These are phyloP conservation scores for Apostasia ramifera DNA, from an alignment of 106 monocot genomes.

Conservation along the genomic window DNA sequence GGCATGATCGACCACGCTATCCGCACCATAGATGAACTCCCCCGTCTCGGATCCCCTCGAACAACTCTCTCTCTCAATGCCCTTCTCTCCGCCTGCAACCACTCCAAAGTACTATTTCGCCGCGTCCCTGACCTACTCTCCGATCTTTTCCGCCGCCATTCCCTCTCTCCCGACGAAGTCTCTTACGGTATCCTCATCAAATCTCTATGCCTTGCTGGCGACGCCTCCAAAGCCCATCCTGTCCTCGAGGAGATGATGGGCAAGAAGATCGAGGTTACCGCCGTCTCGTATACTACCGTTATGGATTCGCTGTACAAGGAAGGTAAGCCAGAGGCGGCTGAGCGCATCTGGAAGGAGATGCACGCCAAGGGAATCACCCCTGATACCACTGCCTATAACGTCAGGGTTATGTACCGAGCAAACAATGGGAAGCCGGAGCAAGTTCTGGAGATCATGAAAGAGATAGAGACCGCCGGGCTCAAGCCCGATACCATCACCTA, in stretches of 20 bases:
- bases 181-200: conserved; percentile 54
- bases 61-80: conserved; percentile 44
- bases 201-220: conserved; percentile 34
- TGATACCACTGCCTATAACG: conserved; percentile 42
- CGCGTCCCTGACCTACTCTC: conserved; percentile 42
- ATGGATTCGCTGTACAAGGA: conserved; percentile 46
- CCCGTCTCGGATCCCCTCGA: conserved; percentile 9
- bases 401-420: conserved; percentile 31
- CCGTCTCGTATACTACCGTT: conserved; percentile 46
- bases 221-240: conserved; percentile 12
- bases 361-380: conserved; percentile 14
- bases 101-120: conserved; percentile 13
- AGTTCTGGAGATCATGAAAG: conserved; percentile 33
- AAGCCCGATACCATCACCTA: conserved; percentile 42
- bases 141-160: conserved; percentile 24
- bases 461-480: conserved; percentile 34
- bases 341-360: conserved; percentile 54
- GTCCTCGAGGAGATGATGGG: conserved; percentile 36
- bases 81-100: conserved; percentile 46
- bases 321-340: conserved; percentile 34
- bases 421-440: conserved; percentile 14
- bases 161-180: conserved; percentile 35
- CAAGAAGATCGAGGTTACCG: conserved; percentile 21
- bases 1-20: conserved; percentile 51
- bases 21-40: conserved; percentile 18